Base-by-base conservation (phyloP, 495 filamentous ascomycete species). In the Talaromyces stipitatus region DNA sequence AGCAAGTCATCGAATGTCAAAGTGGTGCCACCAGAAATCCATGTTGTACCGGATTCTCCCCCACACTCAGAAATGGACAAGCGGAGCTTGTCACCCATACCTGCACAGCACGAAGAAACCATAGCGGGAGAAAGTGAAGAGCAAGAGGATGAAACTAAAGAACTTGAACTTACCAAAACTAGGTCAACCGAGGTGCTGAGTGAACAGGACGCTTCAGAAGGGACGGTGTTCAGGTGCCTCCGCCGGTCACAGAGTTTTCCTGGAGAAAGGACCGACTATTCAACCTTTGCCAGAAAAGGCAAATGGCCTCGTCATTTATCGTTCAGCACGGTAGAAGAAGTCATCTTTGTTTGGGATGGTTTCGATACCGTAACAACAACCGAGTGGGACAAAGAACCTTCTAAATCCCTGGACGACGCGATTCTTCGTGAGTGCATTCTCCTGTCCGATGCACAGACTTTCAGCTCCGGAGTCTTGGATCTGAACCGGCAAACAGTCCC, bases 291-390 rank as follows among this genome's bases (percentile, higher is more conserved):
- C 11, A 74, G 81, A 54, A 81, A 87, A 45, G 75, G 77, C 14
- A 79, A 79, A 55, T 95, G 84, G 80, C 83, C 91, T 0, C 83
- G 91, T 4, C 88, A 91, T 52, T 75, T 97, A 57, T 95, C 90
- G 4, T 97, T 97, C 66, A 88, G 86, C 60, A 79, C 84, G 41
- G 92, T 91, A n/a, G 90, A 95, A 68, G 90, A 95, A 58, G 91
- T 86, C 28, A 70, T 96, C 3, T 76, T 95, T n/a, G 72, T 66
- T 22, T 94, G 90, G 87, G 69, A 79, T n/a, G 75, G 63, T 1
- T 33, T 73, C 14, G 65, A 78, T 38, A 59, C 80, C 9, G 62
- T 70, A 41, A 58, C 77, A 41, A 58, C 77, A 8, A 59, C 58
- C 8, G 70, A 75, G 36, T 62, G 68, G 14, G 61, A 62, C 28